Evolutionary conservation across 331 rosid species (phyloP).

Genomic region (Acacia pycnantha): DNA sequence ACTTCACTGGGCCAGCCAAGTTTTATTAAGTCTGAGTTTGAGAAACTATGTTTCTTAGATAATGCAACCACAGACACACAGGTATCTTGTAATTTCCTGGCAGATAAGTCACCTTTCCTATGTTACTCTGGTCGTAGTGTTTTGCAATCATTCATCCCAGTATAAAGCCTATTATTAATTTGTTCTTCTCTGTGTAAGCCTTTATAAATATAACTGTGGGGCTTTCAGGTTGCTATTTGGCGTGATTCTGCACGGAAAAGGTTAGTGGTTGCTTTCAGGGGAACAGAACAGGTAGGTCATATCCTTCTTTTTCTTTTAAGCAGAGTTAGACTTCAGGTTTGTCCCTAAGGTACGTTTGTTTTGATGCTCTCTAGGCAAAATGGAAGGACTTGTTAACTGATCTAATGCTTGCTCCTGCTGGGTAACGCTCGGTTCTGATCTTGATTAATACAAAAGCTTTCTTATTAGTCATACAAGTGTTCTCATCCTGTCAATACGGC

Average conservation of each 20-base stretch:
- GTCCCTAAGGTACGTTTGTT: slow-evolving; percentile 23
- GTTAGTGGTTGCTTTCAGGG: slow-evolving; percentile 90
- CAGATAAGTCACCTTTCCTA: slow-evolving; percentile 11
- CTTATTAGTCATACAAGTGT: not conserved
- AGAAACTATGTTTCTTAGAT: slow-evolving; percentile 87
- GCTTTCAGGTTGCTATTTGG: slow-evolving; percentile 92
- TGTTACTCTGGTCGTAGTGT: not conserved
- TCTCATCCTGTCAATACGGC: not conserved
- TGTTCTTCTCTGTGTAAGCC: slow-evolving; percentile 13
- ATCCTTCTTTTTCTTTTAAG: slow-evolving; percentile 22
- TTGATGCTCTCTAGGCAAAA: slow-evolving; percentile 53
- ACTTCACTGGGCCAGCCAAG: slow-evolving; percentile 91
- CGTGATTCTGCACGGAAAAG: slow-evolving; percentile 77
- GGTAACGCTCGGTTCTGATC: slow-evolving; percentile 53
- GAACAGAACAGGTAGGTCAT: slow-evolving; percentile 85
- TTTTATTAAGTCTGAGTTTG: slow-evolving; percentile 93
- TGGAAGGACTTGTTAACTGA: slow-evolving; percentile 96
- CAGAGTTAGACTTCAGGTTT: slow-evolving; percentile 9
- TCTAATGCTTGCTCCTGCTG: slow-evolving; percentile 83
- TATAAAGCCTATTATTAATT: slow-evolving; percentile 1
- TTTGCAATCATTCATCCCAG: slow-evolving; percentile 5
- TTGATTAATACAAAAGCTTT: slow-evolving; percentile 9
- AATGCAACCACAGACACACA: slow-evolving; percentile 85
- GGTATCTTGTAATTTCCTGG: slow-evolving; percentile 45
- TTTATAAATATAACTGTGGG: slow-evolving; percentile 29